phyloP scores from a whole-genome alignment of 495 filamentous ascomycete genomes.

The Talaromyces wortmannii region DNA sequence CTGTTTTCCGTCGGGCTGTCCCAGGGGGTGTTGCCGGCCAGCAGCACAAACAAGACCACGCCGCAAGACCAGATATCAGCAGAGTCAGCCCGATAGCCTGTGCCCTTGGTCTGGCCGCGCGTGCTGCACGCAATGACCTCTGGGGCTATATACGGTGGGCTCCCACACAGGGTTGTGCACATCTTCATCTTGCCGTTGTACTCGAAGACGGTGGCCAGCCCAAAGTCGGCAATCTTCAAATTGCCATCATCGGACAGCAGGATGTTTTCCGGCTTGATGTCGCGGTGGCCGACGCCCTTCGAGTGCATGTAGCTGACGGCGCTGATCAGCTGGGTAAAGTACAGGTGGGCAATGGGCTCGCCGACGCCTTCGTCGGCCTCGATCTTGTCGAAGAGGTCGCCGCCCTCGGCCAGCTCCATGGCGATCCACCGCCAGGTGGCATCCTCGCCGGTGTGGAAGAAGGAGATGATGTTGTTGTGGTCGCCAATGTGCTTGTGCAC shows the following conservation, averaged over 20 bases:
- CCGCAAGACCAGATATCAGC: slow-evolving; percentile 97
- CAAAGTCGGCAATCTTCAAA: slow-evolving; percentile 96
- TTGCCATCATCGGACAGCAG: slow-evolving; percentile 75
- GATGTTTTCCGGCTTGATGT: slow-evolving; percentile 91
- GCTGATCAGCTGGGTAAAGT: slow-evolving; percentile 86
- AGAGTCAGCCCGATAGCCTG: slow-evolving; percentile 73
- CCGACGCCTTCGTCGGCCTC: slow-evolving; percentile 90
- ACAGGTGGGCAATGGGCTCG: slow-evolving; percentile 91
- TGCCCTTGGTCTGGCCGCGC: slow-evolving; percentile 40
- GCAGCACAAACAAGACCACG: slow-evolving; percentile 89
- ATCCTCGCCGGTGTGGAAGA: slow-evolving; percentile 83
- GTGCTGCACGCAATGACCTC: slow-evolving; percentile 64
- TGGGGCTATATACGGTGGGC: slow-evolving; percentile 94
- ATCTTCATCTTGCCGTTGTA: slow-evolving; percentile 74
- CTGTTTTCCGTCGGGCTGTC: slow-evolving; percentile 78
- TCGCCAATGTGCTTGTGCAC: slow-evolving; percentile 81
- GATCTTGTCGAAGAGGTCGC: slow-evolving; percentile 98
- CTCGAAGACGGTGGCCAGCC: slow-evolving; percentile 87
- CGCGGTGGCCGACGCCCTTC: slow-evolving; percentile 80
- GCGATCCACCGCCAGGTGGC: slow-evolving; percentile 92
- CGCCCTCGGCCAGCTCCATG: slow-evolving; percentile 94
- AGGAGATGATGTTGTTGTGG: slow-evolving; percentile 89
- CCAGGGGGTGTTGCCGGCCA: slow-evolving; percentile 97
- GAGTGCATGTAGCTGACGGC: slow-evolving; percentile 94
- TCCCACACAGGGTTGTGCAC: slow-evolving; percentile 86